Percentiles rank a stretch among this genome's conserved stretches.
Conservation (phyloP, 139 green algal species). For the Spirogloea muscicola region DNA sequence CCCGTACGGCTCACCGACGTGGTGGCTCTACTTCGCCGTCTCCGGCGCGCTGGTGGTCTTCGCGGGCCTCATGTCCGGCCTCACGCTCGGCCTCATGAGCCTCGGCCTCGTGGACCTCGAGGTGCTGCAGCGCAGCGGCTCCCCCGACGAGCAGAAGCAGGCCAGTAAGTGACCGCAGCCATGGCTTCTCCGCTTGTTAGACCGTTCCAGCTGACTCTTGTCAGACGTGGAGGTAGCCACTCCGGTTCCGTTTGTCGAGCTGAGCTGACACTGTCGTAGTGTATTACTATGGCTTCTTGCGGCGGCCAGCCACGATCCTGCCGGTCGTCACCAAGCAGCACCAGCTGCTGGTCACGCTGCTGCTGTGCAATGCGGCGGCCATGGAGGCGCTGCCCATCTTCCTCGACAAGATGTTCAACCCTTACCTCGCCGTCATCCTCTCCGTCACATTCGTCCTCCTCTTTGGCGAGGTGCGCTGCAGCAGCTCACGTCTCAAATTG, state of each 20-base stretch:
- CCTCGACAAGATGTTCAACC: constrained; percentile 21
- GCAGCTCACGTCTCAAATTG: too few relatives aligned
- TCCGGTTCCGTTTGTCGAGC: too few relatives aligned
- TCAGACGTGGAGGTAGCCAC: too few relatives aligned
- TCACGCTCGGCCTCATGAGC: constrained; percentile 53
- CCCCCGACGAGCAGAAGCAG: constrained; percentile 29
- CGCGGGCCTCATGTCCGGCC: constrained; percentile 49
- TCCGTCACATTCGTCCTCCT: constrained; percentile 63
- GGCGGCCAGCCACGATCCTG: constrained; percentile 11
- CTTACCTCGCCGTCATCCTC: constrained; percentile 26
- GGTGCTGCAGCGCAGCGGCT: constrained; percentile 42
- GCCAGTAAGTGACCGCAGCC: too few relatives aligned
- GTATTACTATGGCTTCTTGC: too few relatives aligned
- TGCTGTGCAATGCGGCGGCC: constrained; percentile 43
- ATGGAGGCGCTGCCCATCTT: constrained; percentile 36
- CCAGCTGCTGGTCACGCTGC: constrained; percentile 46
- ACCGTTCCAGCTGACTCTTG: too few relatives aligned
- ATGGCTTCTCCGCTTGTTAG: too few relatives aligned
- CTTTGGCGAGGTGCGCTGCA: constrained; percentile 83
- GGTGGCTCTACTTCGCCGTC: constrained; percentile 21
- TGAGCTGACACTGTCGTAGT: too few relatives aligned
- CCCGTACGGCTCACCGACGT: constrained; percentile 5
- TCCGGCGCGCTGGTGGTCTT: constrained; percentile 46
- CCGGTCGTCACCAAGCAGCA: constrained; percentile 41
- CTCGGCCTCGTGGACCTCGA: constrained; percentile 43